Conservation (phyloP, 257 asterid species). For the Scutellaria barbata region DNA sequence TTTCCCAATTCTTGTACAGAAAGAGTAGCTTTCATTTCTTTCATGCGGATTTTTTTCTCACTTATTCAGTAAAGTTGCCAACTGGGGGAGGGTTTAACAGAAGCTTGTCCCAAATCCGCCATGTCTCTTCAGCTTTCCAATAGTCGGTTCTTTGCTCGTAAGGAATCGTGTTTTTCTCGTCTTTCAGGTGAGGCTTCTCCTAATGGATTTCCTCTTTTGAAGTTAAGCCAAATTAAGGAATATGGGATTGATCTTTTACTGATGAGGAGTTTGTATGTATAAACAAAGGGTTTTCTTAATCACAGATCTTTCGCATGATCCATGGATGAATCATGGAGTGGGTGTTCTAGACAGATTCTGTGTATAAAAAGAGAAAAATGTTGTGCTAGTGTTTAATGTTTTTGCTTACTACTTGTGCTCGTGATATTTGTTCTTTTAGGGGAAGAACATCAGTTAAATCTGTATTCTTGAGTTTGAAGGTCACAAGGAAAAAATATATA, state of each 20-base stretch:
- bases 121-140: constrained; percentile 42
- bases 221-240: background rate
- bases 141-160: constrained; percentile 23
- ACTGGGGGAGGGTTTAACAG: background rate
- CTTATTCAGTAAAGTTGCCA: background rate
- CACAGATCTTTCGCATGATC: background rate
- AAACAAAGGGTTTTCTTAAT: constrained; percentile 7
- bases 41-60: background rate
- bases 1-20: constrained; percentile 29
- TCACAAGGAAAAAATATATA: background rate
- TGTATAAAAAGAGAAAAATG: background rate
- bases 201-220: background rate
- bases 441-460: background rate
- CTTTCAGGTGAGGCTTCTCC: constrained; percentile 37
- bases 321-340: background rate
- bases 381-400: background rate
- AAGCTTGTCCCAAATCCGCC: background rate
- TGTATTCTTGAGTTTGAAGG: constrained; percentile 1
- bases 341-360: background rate
- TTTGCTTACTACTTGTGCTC: background rate
- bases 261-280: background rate
- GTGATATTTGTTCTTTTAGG: constrained; percentile 3
- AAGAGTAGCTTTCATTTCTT: background rate
- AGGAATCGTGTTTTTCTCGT: constrained; percentile 16
- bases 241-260: background rate